Percentiles rank a stretch among this genome's conserved stretches.
Evolutionary conservation across 805 yeast species (phyloP).

Genomic region (Wickerhamiella alocasiicola): DNA sequence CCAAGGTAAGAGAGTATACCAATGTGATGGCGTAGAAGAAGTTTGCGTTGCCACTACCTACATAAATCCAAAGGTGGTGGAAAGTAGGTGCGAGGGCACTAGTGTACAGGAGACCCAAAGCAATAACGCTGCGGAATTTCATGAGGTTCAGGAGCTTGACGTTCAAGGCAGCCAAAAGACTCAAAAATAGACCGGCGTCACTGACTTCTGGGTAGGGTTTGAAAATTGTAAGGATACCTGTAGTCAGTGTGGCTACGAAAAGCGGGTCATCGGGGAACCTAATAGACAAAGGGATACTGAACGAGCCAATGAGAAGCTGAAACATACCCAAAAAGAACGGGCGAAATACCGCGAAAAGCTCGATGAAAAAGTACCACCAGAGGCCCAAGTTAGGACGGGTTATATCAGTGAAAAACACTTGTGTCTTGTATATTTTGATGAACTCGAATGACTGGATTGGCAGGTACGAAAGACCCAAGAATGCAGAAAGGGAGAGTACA

Average conservation of each 20-base stretch:
- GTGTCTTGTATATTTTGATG: constrained; percentile 43
- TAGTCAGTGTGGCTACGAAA: constrained; percentile 37
- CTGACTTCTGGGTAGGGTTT: constrained; percentile 80
- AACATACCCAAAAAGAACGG: constrained; percentile 75
- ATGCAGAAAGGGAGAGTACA: constrained; percentile 12
- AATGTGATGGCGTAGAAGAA: constrained; percentile 91
- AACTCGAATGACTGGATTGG: constrained; percentile 30
- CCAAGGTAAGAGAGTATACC: constrained; percentile 60
- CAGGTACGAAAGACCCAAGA: constrained; percentile 21
- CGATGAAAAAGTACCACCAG: constrained; percentile 98
- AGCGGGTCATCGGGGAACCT: constrained; percentile 50
- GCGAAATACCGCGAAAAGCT: constrained; percentile 81
- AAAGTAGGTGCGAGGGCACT: constrained; percentile 67
- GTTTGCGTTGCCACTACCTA: constrained; percentile 92
- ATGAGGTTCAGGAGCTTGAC: constrained; percentile 32
- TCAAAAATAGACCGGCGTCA: constrained; percentile 50
- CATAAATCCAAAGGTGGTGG: constrained; percentile 85
- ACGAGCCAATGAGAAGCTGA: constrained; percentile 57
- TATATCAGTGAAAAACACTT: constrained; percentile 50
- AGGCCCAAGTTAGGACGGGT: constrained; percentile 75
- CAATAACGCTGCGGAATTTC: constrained; percentile 37
- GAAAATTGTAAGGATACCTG: constrained; percentile 49
- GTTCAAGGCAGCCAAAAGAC: constrained; percentile 38
- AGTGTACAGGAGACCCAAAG: constrained; percentile 43
- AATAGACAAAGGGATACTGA: constrained; percentile 61